Evolutionary conservation across 768 basidiomycete genomes (phyloP).

Genomic region (Naganishia kalamii): DNA sequence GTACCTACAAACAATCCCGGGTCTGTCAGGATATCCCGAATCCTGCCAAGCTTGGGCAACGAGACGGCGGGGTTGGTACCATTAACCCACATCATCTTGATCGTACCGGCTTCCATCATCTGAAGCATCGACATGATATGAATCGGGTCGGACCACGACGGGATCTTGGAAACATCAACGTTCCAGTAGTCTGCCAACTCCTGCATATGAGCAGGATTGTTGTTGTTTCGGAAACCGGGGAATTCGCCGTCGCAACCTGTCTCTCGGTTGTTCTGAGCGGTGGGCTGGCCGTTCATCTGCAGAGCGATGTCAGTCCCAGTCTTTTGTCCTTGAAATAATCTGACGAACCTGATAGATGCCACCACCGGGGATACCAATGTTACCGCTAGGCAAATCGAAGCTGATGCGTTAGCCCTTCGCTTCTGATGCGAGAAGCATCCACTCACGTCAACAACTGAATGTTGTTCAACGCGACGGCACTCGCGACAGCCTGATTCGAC

Average conservation of each 20-base stretch:
- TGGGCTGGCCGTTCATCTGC: slow-evolving; percentile 34
- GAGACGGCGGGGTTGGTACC: slow-evolving; percentile 32
- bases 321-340: neutral
- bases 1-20: slow-evolving; percentile 27
- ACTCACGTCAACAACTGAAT: slow-evolving; percentile 25
- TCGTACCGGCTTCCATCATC: slow-evolving; percentile 26
- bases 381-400: slow-evolving; percentile 18
- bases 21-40: slow-evolving; percentile 23
- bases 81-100: slow-evolving; percentile 33
- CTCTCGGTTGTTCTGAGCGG: slow-evolving; percentile 34
- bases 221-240: slow-evolving; percentile 30
- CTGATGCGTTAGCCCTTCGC: neutral
- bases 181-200: slow-evolving; percentile 32
- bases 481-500: slow-evolving; percentile 30
- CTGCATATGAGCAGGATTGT: slow-evolving; percentile 25
- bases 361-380: slow-evolving; percentile 27
- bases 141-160: slow-evolving; percentile 27
- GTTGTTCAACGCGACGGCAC: slow-evolving; percentile 31
- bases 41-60: slow-evolving; percentile 25
- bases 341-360: slow-evolving; percentile 24
- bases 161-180: slow-evolving; percentile 25
- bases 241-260: slow-evolving; percentile 32
- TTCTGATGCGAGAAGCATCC: too few relatives aligned
- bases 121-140: slow-evolving; percentile 29
- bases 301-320: neutral